Percentiles rank a stretch among this genome's conserved stretches.
Evolutionary conservation across 805 yeast genomes (phyloP).

Genomic region (Saturnispora dispora): DNA sequence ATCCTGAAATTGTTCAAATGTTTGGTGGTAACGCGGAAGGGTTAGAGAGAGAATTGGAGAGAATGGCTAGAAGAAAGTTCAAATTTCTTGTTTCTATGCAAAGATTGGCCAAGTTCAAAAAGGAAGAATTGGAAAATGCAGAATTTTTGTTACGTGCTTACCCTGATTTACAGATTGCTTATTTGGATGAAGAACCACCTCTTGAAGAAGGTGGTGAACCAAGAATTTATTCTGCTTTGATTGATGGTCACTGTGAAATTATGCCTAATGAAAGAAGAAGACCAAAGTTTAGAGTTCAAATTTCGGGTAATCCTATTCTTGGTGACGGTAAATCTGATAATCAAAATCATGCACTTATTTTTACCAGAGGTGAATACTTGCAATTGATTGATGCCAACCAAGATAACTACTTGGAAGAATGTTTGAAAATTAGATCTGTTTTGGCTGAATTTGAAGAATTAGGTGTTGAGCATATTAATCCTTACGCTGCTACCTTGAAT

Average conservation of each 20-base stretch:
- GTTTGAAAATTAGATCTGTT: conserved; percentile 73
- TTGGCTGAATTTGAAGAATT: conserved; percentile 77
- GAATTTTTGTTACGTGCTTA: conserved; percentile 75
- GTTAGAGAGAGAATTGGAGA: conserved; percentile 86
- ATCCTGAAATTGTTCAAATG: conserved; percentile 93
- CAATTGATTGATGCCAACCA: conserved; percentile 83
- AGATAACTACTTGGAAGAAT: conserved; percentile 79
- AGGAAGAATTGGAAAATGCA: conserved; percentile 70
- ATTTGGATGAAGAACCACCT: conserved; percentile 88
- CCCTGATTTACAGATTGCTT: conserved; percentile 84
- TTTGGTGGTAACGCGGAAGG: conserved; percentile 98
- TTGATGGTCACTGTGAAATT: conserved; percentile 74
- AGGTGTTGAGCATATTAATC: conserved; percentile 67
- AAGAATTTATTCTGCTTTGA: conserved; percentile 64
- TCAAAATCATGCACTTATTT: conserved; percentile 72
- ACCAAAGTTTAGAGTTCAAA: conserved; percentile 65
- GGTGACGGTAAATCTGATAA: conserved; percentile 89
- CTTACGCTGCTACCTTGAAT: conserved; percentile 68
- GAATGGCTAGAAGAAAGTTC: conserved; percentile 79
- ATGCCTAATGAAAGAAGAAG: conserved; percentile 65
- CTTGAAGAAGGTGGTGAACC: conserved; percentile 60
- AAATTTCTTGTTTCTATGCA: conserved; percentile 81
- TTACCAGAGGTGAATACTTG: conserved; percentile 77
- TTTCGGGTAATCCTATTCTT: conserved; percentile 76
- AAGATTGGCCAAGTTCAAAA: conserved; percentile 60